Percentiles rank a stretch among this genome's conserved stretches.
These are phyloP conservation scores for Ramaria sp. DNA, from an alignment of 768 basidiomycete genomes.

Conservation along the genomic window DNA sequence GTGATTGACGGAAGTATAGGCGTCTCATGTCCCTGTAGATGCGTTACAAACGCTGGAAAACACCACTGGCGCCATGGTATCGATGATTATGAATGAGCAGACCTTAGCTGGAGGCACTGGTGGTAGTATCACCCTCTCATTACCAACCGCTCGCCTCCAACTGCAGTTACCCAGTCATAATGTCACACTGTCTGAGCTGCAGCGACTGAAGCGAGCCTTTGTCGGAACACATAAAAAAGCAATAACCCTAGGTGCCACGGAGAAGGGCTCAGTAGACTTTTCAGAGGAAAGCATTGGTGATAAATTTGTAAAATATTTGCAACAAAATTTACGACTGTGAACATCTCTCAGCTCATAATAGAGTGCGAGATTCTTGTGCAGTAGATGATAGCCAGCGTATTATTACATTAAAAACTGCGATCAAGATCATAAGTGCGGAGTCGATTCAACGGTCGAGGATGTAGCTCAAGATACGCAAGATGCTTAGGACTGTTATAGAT, in stretches of 20 bases:
- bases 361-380: neutral
- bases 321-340: constrained; percentile 43
- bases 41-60: constrained; percentile 80
- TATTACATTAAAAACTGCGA: neutral
- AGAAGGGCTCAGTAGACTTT: constrained; percentile 71
- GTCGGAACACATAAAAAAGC: constrained; percentile 84
- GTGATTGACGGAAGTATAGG: constrained; percentile 29
- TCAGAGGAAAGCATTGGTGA: constrained; percentile 54
- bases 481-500: constrained; percentile 55
- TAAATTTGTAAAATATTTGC: constrained; percentile 63
- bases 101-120: constrained; percentile 37
- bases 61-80: constrained; percentile 57
- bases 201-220: constrained; percentile 85
- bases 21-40: constrained; percentile 74
- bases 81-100: constrained; percentile 59
- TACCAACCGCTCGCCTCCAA: constrained; percentile 32
- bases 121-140: constrained; percentile 39
- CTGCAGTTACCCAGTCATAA: constrained; percentile 58
- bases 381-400: neutral
- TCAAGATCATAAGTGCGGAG: too few species aligned
- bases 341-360: too few species aligned
- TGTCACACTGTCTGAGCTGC: constrained; percentile 78
- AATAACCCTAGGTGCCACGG: constrained; percentile 70
- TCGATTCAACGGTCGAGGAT: constrained; percentile 28
- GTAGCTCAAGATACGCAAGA: constrained; percentile 69